Conservation (phyloP, 2,329 filamentous ascomycete species). For the Zelopaecilomyces penicillatus region DNA sequence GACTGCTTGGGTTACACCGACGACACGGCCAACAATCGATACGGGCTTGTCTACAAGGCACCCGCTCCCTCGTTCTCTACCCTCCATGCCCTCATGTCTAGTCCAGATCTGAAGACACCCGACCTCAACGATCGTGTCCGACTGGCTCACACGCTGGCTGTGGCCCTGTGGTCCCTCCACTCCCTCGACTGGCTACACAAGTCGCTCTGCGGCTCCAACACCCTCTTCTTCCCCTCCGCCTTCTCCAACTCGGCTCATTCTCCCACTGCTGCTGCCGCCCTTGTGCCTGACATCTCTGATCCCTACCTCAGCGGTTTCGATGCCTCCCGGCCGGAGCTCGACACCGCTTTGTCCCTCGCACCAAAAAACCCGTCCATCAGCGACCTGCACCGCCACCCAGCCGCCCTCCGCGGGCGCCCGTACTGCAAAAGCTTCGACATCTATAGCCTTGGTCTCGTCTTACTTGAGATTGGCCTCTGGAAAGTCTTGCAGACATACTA, state of each 20-base stretch:
- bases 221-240: conserved; percentile 43
- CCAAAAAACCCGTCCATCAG: conserved; percentile 33
- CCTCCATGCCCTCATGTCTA: conserved; percentile 30
- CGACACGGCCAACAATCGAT: conserved; percentile 28
- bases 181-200: conserved; percentile 50
- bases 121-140: conserved; percentile 35
- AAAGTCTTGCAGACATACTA: conserved; percentile 32
- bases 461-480: conserved; percentile 45
- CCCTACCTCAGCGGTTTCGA: conserved; percentile 47
- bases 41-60: conserved; percentile 35
- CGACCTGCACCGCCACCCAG: conserved; percentile 40
- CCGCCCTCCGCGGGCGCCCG: conserved; percentile 29
- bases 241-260: conserved; percentile 25
- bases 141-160: conserved; percentile 33
- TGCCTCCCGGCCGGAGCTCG: conserved; percentile 43
- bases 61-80: conserved; percentile 28
- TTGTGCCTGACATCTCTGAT: conserved; percentile 30
- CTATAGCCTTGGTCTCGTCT: conserved; percentile 42
- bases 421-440: conserved; percentile 44
- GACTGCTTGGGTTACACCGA: conserved; percentile 41
- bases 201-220: conserved; percentile 43
- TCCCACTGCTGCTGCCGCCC: conserved; percentile 25
- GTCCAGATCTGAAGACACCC: conserved; percentile 32
- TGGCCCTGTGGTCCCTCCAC: conserved; percentile 42
- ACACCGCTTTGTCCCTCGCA: conserved; percentile 39